Conservation (phyloP, 192 early-diverging fungal species). For the Funneliformis mosseae region DNA sequence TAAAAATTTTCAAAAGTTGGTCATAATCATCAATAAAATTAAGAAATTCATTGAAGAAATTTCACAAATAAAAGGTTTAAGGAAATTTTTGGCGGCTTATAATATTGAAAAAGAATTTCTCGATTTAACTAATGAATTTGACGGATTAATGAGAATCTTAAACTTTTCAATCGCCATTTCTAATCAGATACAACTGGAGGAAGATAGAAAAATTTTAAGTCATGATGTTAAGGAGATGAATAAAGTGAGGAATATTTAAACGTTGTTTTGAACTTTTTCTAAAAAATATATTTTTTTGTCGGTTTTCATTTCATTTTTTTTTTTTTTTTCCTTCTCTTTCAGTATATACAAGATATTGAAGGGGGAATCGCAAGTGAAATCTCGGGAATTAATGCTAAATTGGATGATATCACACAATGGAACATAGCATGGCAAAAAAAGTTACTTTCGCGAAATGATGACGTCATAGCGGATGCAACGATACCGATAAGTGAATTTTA, state of each 20-base stretch:
- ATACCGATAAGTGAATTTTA: neutral
- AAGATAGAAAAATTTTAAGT: neutral
- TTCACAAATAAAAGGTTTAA: constrained; percentile 31
- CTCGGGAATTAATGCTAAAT: constrained; percentile 24
- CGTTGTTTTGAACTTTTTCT: neutral
- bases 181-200: constrained; percentile 18
- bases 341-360: constrained; percentile 23
- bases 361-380: neutral
- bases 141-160: constrained; percentile 13
- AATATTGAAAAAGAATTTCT: constrained; percentile 23
- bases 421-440: constrained; percentile 22
- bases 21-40: constrained; percentile 12
- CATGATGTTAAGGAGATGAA: constrained; percentile 24
- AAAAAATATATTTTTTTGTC: neutral
- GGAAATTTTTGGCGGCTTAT: constrained; percentile 26
- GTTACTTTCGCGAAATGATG: neutral
- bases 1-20: constrained; percentile 26
- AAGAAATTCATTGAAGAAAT: constrained; percentile 27
- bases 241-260: neutral
- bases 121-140: constrained; percentile 27
- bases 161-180: constrained; percentile 20
- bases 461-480: neutral
- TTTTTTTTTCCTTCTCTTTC: neutral
- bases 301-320: neutral
- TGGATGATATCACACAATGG: constrained; percentile 23